Base-by-base conservation (phyloP, 441 rosid species). In the Aquilaria agallochum region DNA sequence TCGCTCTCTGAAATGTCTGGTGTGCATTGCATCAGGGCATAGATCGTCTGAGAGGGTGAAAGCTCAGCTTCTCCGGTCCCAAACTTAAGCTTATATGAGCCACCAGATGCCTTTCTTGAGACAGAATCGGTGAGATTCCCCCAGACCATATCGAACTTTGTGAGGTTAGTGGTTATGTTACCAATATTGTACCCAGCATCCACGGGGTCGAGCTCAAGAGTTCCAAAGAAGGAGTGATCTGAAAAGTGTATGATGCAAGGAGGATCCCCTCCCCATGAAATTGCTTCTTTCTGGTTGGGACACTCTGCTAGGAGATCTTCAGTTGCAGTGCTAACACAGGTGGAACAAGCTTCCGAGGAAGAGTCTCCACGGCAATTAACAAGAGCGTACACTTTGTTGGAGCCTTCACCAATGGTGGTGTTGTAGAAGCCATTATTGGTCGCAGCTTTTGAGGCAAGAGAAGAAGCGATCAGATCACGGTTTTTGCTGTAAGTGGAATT, bases 1-100 rank as follows among this genome's bases (percentile, higher is more conserved):
- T 74, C 74, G 44, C 48, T 47, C 14, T 53, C 56, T 11, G 74
- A 66, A 11, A 76, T 30, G 54, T 76, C 80, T 11, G 80, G 72
- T 32, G 74, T 68, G 65, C 80, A 76, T 51, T 69, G 74, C 80
- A 69, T 69, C 54, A 72, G 15, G 12, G 70, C 66, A 20, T 62
- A 67, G 30, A 69, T 72, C 30, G 55, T 74, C 13, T 65, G 64
- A 4, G 13, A 60, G 11, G 45, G 50, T 5, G 70, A 70, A 15
- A 74, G 63, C 46, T 70, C 61, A 7, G 72, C 68, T 69, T 63
- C 52, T 6, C 62, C 66, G 15, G 61, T 66, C 42, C 56, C 81
- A 59, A 61, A 77, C 62, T 73, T 73, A 27, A 73, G 59, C 14
- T 12, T 63, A 1, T 73, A 72, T 13, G 79, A 58, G 13, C 75